Conservation (phyloP, 1,284 basidiomycete genomes). For the Stygiomarasmius scandens region DNA sequence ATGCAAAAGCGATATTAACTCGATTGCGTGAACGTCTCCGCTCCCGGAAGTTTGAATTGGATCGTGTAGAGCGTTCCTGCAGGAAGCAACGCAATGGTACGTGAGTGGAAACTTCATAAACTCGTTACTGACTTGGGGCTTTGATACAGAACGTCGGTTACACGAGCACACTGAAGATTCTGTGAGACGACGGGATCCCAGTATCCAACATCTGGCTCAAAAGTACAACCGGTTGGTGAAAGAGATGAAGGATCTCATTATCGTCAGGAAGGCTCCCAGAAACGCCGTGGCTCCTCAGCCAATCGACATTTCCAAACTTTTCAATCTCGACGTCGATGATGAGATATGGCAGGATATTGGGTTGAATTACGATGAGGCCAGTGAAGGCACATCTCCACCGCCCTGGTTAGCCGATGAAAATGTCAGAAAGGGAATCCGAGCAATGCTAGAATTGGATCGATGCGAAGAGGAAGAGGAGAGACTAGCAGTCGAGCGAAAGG, state of each 20-base stretch:
- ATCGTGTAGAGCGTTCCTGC: conserved; percentile 8
- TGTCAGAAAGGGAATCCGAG: conserved; percentile 10
- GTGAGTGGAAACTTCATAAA: too few relatives aligned
- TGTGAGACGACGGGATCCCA: conserved; percentile 5
- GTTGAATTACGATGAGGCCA: not conserved
- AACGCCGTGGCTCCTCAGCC: conserved; percentile 14
- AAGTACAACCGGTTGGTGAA: conserved; percentile 1
- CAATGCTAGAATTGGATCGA: not conserved
- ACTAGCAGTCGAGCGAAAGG: not conserved
- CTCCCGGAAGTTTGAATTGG: conserved; percentile 9
- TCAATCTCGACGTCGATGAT: not conserved
- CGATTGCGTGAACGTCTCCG: not conserved
- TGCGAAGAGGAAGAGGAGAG: not conserved
- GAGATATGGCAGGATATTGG: not conserved
- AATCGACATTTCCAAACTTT: conserved; percentile 5
- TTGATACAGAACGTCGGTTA: not conserved
- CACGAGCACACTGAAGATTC: not conserved
- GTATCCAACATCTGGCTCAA: conserved; percentile 2
- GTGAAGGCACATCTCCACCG: not conserved
- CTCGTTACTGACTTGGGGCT: not conserved
- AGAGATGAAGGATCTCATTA: conserved; percentile 8
- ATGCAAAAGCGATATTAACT: conserved; percentile 7
- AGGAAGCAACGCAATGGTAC: conserved; percentile 3
- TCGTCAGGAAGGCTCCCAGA: conserved; percentile 11
- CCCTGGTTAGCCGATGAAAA: conserved; percentile 7